phyloP scores from a whole-genome alignment of 805 yeast species.

The Candida suzukii region DNA sequence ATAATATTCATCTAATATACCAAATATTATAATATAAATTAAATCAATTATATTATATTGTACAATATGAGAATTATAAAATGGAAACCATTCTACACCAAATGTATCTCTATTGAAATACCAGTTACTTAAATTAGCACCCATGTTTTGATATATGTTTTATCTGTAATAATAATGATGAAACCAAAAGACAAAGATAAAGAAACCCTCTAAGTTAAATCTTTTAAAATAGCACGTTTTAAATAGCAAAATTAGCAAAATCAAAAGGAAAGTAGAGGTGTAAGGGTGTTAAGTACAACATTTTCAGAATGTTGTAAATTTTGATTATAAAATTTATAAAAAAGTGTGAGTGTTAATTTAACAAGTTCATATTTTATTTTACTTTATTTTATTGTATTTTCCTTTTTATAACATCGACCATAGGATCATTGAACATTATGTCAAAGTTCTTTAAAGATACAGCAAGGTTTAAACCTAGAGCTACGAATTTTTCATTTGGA shows the following conservation, averaged over 20 bases:
- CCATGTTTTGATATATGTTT: conserved; percentile 2
- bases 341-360: too few relatives aligned
- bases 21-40: conserved; percentile 12
- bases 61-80: conserved; percentile 6
- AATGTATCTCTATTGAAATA: conserved; percentile 21
- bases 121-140: conserved; percentile 8
- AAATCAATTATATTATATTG: conserved; percentile 23
- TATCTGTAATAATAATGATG: background rate
- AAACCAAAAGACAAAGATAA: too few relatives aligned
- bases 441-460: conserved; percentile 12
- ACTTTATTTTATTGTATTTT: background rate
- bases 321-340: too few relatives aligned
- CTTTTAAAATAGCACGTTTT: too few relatives aligned
- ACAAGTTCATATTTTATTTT: too few relatives aligned
- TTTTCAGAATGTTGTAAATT: too few relatives aligned
- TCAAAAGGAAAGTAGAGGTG: too few relatives aligned
- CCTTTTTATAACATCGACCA: background rate
- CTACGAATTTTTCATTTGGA: background rate
- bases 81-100: conserved; percentile 16
- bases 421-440: conserved; percentile 5
- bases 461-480: conserved; percentile 5
- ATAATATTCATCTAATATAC: conserved; percentile 14
- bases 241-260: too few relatives aligned
- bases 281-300: too few relatives aligned
- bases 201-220: too few relatives aligned